phyloP scores from a whole-genome alignment of 148 eudicot genomes.

The Cornus suecica region DNA sequence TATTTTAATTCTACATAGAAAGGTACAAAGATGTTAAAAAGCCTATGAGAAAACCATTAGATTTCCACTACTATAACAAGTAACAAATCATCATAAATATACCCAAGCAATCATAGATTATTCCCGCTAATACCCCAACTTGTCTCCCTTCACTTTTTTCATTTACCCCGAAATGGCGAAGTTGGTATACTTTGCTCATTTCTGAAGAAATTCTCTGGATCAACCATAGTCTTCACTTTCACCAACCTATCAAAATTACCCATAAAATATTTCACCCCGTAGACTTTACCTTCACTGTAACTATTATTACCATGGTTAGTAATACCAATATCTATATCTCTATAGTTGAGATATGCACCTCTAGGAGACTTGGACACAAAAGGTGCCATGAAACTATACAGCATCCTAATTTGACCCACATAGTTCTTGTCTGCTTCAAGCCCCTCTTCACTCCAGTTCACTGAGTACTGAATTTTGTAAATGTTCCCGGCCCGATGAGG shows the following conservation, averaged over 20 bases:
- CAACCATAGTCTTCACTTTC: slow-evolving; percentile 39
- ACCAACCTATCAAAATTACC: slow-evolving; percentile 49
- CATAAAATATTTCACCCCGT: slow-evolving; percentile 41
- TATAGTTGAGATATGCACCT: slow-evolving; percentile 43
- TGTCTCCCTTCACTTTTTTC: too few relatives aligned
- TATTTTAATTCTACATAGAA: too few relatives aligned
- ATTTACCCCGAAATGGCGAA: not conserved
- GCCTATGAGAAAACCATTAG: too few relatives aligned
- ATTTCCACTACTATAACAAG: too few relatives aligned
- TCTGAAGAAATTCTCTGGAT: slow-evolving; percentile 44
- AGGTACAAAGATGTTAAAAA: too few relatives aligned
- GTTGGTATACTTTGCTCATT: slow-evolving; percentile 50
- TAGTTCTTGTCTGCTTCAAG: slow-evolving; percentile 16
- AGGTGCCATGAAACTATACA: slow-evolving; percentile 40
- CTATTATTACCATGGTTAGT: slow-evolving; percentile 18
- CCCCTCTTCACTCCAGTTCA: slow-evolving; percentile 32
- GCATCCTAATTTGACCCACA: slow-evolving; percentile 26
- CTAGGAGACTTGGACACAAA: slow-evolving; percentile 50
- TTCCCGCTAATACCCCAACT: too few relatives aligned
- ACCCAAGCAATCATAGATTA: too few relatives aligned
- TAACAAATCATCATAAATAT: too few relatives aligned
- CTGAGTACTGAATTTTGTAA: slow-evolving; percentile 49
- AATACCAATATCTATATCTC: slow-evolving; percentile 50
- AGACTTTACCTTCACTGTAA: slow-evolving; percentile 41
- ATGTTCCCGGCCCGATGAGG: slow-evolving; percentile 47